These are phyloP conservation scores for Isatis tinctoria DNA, from an alignment of 345 rosid species.

Conservation along the genomic window DNA sequence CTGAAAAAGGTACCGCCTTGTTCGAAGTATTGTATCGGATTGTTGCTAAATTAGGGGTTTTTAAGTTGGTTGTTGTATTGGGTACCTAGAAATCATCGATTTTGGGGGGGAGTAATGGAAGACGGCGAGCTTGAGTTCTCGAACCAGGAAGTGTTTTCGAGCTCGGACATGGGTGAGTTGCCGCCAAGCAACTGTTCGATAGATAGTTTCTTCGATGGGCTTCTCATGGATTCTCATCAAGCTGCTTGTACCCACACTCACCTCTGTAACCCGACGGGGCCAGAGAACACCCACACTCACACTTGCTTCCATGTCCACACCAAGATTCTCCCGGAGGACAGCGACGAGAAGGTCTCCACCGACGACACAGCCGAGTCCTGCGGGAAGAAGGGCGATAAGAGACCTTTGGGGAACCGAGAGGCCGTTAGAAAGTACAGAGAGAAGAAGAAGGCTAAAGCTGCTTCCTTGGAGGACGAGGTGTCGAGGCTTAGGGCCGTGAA, in stretches of 20 bases:
- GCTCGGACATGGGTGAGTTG: slow-evolving; percentile 51
- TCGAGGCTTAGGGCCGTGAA: slow-evolving; percentile 62
- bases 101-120: slow-evolving; percentile 48
- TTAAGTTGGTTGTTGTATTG: neutral
- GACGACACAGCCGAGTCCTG: slow-evolving; percentile 81
- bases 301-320: slow-evolving; percentile 94
- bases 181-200: slow-evolving; percentile 69
- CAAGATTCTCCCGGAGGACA: slow-evolving; percentile 54
- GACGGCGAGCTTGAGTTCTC: slow-evolving; percentile 94
- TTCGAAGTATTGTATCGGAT: neutral
- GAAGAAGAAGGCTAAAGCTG: slow-evolving; percentile 95
- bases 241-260: slow-evolving; percentile 90
- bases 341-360: slow-evolving; percentile 59
- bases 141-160: slow-evolving; percentile 63
- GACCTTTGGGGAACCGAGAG: slow-evolving; percentile 76
- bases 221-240: slow-evolving; percentile 56
- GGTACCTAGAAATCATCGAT: neutral
- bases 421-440: slow-evolving; percentile 97
- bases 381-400: slow-evolving; percentile 60
- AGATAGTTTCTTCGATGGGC: slow-evolving; percentile 69
- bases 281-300: slow-evolving; percentile 81
- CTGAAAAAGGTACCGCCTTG: neutral
- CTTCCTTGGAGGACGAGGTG: slow-evolving; percentile 90
- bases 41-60: neutral
- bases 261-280: slow-evolving; percentile 92